Base-by-base conservation (phyloP, 2,329 filamentous ascomycete genomes). In the Colletotrichum neosansevieriae region DNA sequence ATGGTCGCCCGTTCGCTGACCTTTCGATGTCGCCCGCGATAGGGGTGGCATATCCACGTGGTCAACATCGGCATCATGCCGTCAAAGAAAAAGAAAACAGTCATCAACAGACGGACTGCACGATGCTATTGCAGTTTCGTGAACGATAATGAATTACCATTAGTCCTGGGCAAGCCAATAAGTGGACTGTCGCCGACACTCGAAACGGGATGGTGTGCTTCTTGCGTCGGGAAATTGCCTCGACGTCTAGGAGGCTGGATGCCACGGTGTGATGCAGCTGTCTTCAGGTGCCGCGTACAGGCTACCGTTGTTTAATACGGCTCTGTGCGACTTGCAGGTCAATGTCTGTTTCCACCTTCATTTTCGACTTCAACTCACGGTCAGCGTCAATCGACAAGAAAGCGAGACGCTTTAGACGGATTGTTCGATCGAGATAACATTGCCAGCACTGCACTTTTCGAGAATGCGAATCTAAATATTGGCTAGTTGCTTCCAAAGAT, bases 31-130 rank as follows among this genome's bases (percentile, higher is more conserved):
- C 45, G 17, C 24, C 24, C 38, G 21, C 21, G 34, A 67, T 56
- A 24, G 38, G 24, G 24, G 4, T 63, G 63, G 51, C 44, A 29
- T 24, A 3, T 58, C 63, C 50, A 69, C 63, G 50, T 66, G 67
- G 42, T 29, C 15, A 34, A 49, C 38, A 57, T 17, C 45, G 10
- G 45, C 51, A 63, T 51, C 36, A 51, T 57, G 45, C 60, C 32
- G 38, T 17, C 2, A 21, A n/a, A n/a, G n/a, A n/a, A n/a, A n/a
- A 4, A 4, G 21, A 4, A 4, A 21, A 21, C 21, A 21, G 21
- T 21, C 3, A 21, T 3, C 21, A 21, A 3, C 21, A 21, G 21
- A 2, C 21, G 21, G 2, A 21, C 21, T 21, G 21, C 21, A 21
- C 21, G 4, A 21, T 21, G 21, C 21, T 21, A 21, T 21, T 21